These are phyloP conservation scores for Haematococcus lacustris DNA, from an alignment of 139 green algal species.

Conservation along the genomic window DNA sequence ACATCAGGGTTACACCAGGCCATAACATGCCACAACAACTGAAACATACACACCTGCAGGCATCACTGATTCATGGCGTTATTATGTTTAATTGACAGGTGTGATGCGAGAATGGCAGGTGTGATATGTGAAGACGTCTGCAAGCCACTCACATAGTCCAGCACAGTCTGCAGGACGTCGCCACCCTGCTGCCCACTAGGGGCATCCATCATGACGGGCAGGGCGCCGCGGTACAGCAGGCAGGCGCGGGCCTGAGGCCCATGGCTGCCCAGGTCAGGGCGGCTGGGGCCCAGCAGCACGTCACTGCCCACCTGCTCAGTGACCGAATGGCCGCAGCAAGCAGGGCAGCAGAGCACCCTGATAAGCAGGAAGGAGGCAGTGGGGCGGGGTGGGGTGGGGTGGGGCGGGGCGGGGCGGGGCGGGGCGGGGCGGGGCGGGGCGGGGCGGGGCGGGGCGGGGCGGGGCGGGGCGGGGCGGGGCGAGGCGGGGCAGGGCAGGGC, in stretches of 20 bases:
- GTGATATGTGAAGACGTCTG: not conserved
- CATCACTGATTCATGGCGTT: not conserved
- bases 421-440: not conserved
- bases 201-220: slow-evolving; percentile 42
- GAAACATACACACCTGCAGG: not conserved
- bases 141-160: slow-evolving; percentile 19
- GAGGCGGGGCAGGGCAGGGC: not conserved
- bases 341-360: not conserved
- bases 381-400: not conserved
- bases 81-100: not conserved
- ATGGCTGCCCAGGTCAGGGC: not conserved
- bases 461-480: too few species aligned
- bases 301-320: not conserved
- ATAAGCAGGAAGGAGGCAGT: not conserved
- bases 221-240: slow-evolving; percentile 45
- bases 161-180: slow-evolving; percentile 13
- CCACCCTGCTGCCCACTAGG: slow-evolving; percentile 12
- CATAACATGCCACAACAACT: not conserved
- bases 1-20: too few species aligned
- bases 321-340: not conserved
- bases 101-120: not conserved
- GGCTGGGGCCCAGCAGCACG: not conserved
- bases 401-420: not conserved
- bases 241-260: slow-evolving; percentile 6
- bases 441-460: not conserved